Base-by-base conservation (phyloP, 495 filamentous ascomycete genomes). In the Cairneyella variabilis region DNA sequence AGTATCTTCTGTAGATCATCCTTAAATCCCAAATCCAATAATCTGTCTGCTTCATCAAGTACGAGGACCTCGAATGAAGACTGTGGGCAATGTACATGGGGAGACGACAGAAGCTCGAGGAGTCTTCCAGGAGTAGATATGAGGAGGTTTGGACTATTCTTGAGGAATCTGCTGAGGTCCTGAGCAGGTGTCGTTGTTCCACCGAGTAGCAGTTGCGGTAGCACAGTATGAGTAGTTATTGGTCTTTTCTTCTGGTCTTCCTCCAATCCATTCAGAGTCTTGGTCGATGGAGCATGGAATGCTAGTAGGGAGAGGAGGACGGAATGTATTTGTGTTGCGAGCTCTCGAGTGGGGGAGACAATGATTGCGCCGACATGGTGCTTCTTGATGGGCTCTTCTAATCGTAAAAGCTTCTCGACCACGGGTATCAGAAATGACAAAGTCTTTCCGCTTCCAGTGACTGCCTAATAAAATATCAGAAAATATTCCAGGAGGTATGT, bases 391-490 rank as follows among this genome's bases (percentile, higher is more conserved):
- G 88, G 84, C 36, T 91, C 88, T 27, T 76, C 74, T 3, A 68
- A 59, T 27, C 86, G 83, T 41, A 97, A 70, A 21, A 97, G 76
- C 56, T 86, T 88, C 66, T 96, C 90, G 11, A 97, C 76, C 2
- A 97, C 71, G 0, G 93, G 93, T 22, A 98, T 88, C 41, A 98
- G 69, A 62, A 93, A 97, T 1, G 90, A 85, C 37, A 97, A 71
- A 0, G 93, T 97, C 69, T 98, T 98, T 39, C 93, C 93, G 64
- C 88, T 93, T 7, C 95, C 93, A 2, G 93, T 98, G 7, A 97
- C 93, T 2, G 93, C 95, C 77, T 76, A 47, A 27, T 34, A n/a
- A 16, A 22, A 10, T 3, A 5, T 36, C 25, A 23, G 21, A 3
- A 9, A 14, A 37, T 16, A 32, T 9, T 18, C 3, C 18, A 16